Evolutionary conservation across 202 grass and related monocot species (phyloP).

Genomic region (Zoysia matrella): DNA sequence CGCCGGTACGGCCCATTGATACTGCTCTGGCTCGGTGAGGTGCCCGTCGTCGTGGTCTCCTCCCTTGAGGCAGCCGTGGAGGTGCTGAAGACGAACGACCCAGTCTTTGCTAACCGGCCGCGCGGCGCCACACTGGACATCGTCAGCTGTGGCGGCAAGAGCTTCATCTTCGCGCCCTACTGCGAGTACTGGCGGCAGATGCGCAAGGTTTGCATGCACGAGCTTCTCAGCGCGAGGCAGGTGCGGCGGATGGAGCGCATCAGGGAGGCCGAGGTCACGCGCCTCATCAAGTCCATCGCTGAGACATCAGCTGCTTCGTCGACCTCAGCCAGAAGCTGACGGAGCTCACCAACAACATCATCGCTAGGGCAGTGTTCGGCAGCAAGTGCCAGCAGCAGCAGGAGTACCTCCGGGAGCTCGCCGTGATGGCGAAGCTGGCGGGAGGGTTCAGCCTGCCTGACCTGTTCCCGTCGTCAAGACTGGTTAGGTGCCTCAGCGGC

Average conservation of each 20-base stretch:
- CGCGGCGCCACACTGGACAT: background rate
- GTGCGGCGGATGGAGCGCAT: slow-evolving; percentile 38
- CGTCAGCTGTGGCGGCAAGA: slow-evolving; percentile 26
- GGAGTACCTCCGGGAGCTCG: slow-evolving; percentile 30
- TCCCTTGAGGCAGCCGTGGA: slow-evolving; percentile 23
- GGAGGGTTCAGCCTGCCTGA: slow-evolving; percentile 48
- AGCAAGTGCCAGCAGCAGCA: slow-evolving; percentile 38
- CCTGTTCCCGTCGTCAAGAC: slow-evolving; percentile 46
- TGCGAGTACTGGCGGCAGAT: slow-evolving; percentile 37
- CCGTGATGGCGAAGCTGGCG: background rate
- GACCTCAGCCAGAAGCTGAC: slow-evolving; percentile 10
- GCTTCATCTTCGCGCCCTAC: slow-evolving; percentile 38
- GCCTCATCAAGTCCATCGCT: background rate
- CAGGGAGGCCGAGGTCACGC: slow-evolving; percentile 35
- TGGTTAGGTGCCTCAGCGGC: slow-evolving; percentile 22
- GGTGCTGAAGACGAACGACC: slow-evolving; percentile 30
- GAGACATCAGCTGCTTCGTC: background rate
- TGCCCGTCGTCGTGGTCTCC: slow-evolving; percentile 40
- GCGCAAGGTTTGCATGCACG: slow-evolving; percentile 45
- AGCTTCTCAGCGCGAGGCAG: slow-evolving; percentile 37
- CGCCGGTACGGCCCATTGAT: slow-evolving; percentile 40
- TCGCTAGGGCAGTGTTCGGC: slow-evolving; percentile 36
- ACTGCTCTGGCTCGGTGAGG: slow-evolving; percentile 44
- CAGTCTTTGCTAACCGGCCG: slow-evolving; percentile 41
- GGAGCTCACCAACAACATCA: slow-evolving; percentile 34